Percentiles rank a stretch among this genome's conserved stretches.
Conservation (phyloP, 305 asterid species). For the Solanum chacoense region DNA sequence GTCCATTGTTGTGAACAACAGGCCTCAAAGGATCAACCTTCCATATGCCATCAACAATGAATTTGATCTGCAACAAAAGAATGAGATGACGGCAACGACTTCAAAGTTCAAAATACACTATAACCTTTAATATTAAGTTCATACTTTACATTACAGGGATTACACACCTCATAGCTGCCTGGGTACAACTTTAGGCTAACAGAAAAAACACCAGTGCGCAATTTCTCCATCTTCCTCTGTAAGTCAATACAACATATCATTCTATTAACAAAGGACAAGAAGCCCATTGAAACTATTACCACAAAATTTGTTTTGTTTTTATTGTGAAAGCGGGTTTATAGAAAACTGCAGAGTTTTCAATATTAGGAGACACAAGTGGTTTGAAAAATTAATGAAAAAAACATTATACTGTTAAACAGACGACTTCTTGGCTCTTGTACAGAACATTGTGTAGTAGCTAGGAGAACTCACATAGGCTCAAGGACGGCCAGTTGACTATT, state of each 20-base stretch:
- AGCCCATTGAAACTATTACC: neutral
- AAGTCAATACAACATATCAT: slow-evolving; percentile 12
- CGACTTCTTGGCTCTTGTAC: neutral
- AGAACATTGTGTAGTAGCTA: neutral
- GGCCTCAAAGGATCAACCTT: slow-evolving; percentile 74
- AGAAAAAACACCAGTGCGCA: slow-evolving; percentile 49
- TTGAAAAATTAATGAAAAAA: neutral
- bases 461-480: neutral
- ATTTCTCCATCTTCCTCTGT: slow-evolving; percentile 87
- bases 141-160: neutral
- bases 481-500: neutral
- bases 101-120: neutral
- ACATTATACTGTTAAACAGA: neutral
- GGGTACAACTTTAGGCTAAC: slow-evolving; percentile 62
- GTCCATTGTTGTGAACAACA: slow-evolving; percentile 36
- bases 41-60: slow-evolving; percentile 87
- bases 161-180: slow-evolving; percentile 73
- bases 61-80: slow-evolving; percentile 55
- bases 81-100: neutral
- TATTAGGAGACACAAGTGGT: neutral
- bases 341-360: neutral
- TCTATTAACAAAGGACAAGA: neutral
- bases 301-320: neutral
- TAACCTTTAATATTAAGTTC: neutral
- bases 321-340: neutral